Base-by-base conservation (phyloP, 2,329 filamentous ascomycete genomes). In the Beauveria sp. region DNA sequence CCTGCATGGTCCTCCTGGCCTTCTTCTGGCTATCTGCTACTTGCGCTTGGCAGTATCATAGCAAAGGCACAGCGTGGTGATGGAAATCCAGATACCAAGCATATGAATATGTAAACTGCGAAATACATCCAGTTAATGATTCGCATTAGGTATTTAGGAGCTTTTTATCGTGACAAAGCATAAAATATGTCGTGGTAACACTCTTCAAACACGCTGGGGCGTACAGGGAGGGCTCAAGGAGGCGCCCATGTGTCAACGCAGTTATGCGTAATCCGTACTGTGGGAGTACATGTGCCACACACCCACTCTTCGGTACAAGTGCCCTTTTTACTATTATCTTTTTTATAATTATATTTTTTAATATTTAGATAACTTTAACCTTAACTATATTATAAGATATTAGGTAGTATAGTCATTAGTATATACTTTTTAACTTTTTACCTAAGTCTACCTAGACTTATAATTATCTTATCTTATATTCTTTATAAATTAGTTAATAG, bases 1-100 rank as follows among this genome's bases (percentile, higher is more conserved):
- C 70, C 63, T 72, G 69, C 73, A 75, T 75, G 54, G 64, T 62
- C 43, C 6, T 57, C 42, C 46, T 22, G 12, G 40, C 43, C 24
- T 31, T 60, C 8, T 5, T 26, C 40, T 28, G 12, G 49, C 50
- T 38, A 48, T 31, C 14, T 48, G 26, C 20, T 53, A 51, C 16
- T 46, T 50, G 42, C 20, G 40, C 40, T 40, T 20, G 10, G n/a
- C n/a, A 24, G 14, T 7, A 38, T 53, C 50, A 60, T 53, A 48
- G 50, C 49, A 31, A 34, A 34, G 46, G 16, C 4, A 16, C 12
- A 10, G 20, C 28, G 42, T 48, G 12, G 14, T 24, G 20, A 3
- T 38, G 16, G n/a, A 3, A 14, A 9, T n/a, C 5, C 16, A 18
- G 5, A 60, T 16, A 10, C 3, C 6, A 20, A 24, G 24, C 42